Percentiles rank a stretch among this genome's conserved stretches.
Conservation (phyloP, 2,329 filamentous ascomycete genomes). For the Trichoderma semiorbis region DNA sequence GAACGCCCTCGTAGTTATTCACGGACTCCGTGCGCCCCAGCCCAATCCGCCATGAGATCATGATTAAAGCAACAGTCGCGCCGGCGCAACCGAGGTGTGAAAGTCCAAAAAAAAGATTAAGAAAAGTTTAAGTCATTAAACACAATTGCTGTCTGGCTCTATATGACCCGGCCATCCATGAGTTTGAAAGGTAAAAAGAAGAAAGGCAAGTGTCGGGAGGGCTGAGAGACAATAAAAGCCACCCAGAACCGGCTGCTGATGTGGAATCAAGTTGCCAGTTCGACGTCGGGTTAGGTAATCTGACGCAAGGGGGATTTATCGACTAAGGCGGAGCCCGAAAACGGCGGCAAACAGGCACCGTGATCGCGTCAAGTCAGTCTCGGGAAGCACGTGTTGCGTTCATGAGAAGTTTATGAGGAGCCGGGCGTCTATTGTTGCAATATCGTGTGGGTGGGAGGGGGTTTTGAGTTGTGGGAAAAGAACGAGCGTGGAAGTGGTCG, state of each 20-base stretch:
- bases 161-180: not conserved
- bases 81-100: constrained; percentile 10
- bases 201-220: not conserved
- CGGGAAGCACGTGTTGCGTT: not conserved
- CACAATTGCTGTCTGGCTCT: not conserved
- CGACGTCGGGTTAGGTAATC: constrained; percentile 12
- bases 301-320: constrained; percentile 5
- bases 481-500: not conserved
- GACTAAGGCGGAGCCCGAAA: not conserved
- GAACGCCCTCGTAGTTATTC: constrained; percentile 48
- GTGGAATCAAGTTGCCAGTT: constrained; percentile 12
- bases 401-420: not conserved
- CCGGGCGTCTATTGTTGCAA: not conserved
- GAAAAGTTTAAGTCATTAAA: not conserved
- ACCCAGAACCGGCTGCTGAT: not conserved
- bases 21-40: constrained; percentile 43
- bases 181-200: not conserved
- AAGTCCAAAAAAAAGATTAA: not conserved
- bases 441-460: not conserved
- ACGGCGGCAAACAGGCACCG: not conserved
- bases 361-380: constrained; percentile 3
- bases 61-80: constrained; percentile 20
- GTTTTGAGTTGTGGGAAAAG: not conserved
- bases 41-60: constrained; percentile 33
- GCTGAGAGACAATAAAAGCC: not conserved